Evolutionary conservation across 345 rosid species (phyloP).

Genomic region (Viola odorata): DNA sequence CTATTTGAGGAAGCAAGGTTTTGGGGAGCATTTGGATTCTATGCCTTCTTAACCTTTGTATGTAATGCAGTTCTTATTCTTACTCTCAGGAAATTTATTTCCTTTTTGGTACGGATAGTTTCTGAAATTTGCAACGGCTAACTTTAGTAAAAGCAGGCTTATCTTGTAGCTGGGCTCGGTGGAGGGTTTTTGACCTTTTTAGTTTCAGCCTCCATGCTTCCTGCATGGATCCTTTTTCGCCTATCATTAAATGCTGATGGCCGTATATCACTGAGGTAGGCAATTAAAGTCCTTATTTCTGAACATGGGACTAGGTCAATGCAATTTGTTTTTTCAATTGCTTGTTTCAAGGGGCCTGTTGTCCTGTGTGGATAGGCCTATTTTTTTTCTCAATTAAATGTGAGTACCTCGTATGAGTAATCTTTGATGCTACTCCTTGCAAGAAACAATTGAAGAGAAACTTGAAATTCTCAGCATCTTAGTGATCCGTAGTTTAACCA

Average conservation of each 20-base stretch:
- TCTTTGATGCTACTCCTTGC: not conserved
- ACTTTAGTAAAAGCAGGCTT: slow-evolving; percentile 51
- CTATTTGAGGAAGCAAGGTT: slow-evolving; percentile 73
- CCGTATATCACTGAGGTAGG: slow-evolving; percentile 52
- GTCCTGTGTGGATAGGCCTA: not conserved
- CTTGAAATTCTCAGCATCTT: not conserved
- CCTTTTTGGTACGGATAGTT: not conserved
- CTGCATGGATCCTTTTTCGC: slow-evolving; percentile 66
- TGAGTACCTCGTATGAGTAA: not conserved
- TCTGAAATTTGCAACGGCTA: slow-evolving; percentile 21
- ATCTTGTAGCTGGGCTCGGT: slow-evolving; percentile 66
- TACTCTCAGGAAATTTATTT: not conserved
- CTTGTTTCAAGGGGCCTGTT: not conserved
- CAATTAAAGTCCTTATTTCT: not conserved
- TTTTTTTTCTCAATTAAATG: not conserved
- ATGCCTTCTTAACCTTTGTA: slow-evolving; percentile 70
- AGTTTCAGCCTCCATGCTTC: slow-evolving; percentile 60
- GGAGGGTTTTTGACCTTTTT: slow-evolving; percentile 83
- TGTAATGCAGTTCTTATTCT: slow-evolving; percentile 9
- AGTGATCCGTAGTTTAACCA: not conserved
- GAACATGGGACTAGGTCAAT: not conserved
- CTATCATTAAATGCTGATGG: slow-evolving; percentile 43
- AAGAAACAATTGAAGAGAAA: not conserved
- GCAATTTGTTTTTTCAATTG: not conserved
- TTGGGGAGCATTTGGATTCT: slow-evolving; percentile 97